Evolutionary conservation across 1,284 basidiomycete genomes (phyloP).

Genomic region (Fistulinella staudtii): DNA sequence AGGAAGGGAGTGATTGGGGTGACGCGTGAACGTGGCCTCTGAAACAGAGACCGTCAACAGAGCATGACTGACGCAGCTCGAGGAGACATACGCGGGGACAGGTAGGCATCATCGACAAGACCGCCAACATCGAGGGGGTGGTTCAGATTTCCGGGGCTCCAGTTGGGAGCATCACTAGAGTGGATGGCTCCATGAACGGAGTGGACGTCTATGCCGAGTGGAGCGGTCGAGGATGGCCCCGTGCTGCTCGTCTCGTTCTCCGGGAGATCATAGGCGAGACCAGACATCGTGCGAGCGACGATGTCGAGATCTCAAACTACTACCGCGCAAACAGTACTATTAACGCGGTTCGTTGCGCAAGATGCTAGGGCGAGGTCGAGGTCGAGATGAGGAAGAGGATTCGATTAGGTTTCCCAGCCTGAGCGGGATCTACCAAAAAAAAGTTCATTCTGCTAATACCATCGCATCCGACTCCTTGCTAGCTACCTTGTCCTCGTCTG

Average conservation of each 20-base stretch:
- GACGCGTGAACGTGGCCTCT: slow-evolving; percentile 23
- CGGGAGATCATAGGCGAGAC: slow-evolving; percentile 29
- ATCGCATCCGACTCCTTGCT: background rate
- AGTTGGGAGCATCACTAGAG: slow-evolving; percentile 5
- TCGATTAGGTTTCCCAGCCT: too few relatives aligned
- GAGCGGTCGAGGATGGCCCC: slow-evolving; percentile 5
- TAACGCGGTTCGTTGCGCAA: too few relatives aligned
- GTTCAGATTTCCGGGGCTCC: slow-evolving; percentile 3
- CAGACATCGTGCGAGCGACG: slow-evolving; percentile 22
- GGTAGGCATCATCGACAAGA: slow-evolving; percentile 17
- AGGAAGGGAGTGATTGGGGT: slow-evolving; percentile 27
- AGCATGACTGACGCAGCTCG: background rate
- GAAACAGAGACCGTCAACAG: slow-evolving; percentile 11
- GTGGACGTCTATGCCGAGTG: slow-evolving; percentile 5
- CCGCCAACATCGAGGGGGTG: slow-evolving; percentile 1
- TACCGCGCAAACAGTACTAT: too few relatives aligned
- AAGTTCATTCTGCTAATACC: too few relatives aligned
- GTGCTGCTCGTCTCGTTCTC: slow-evolving; percentile 12
- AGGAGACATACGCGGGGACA: slow-evolving; percentile 17
- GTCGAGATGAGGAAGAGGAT: too few relatives aligned
- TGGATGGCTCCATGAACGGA: background rate
- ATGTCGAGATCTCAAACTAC: background rate
- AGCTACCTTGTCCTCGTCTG: slow-evolving; percentile 4
- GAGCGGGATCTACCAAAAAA: too few relatives aligned
- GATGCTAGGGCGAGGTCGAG: too few relatives aligned